phyloP scores from a whole-genome alignment of 1,284 basidiomycete genomes.

The Taiwanofungus camphoratus region DNA sequence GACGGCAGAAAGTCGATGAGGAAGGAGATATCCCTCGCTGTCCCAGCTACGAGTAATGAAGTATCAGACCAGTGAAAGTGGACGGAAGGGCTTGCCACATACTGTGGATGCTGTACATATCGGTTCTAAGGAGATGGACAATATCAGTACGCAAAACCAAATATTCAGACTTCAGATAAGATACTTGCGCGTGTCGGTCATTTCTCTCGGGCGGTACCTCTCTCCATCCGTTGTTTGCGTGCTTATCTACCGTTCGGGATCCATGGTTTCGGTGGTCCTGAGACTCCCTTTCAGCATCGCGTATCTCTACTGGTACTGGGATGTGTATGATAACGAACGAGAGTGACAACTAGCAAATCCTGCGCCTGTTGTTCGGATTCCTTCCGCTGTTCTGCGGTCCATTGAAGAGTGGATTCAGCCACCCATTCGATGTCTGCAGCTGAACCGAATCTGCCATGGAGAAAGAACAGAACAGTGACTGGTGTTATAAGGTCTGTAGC shows the following conservation, averaged over 20 bases:
- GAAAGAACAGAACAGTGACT: slow-evolving; percentile 48
- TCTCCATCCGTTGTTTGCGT: slow-evolving; percentile 55
- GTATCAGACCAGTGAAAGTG: neutral
- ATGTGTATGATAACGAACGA: slow-evolving; percentile 34
- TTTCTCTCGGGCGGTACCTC: slow-evolving; percentile 43
- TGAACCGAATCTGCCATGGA: slow-evolving; percentile 49
- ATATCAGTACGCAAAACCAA: too few relatives aligned
- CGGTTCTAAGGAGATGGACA: too few relatives aligned
- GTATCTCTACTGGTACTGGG: neutral
- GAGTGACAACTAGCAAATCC: slow-evolving; percentile 51
- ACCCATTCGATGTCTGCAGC: slow-evolving; percentile 25
- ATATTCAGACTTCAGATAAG: too few relatives aligned
- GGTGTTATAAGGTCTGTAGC: slow-evolving; percentile 23
- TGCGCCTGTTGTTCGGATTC: slow-evolving; percentile 18
- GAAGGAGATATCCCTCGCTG: slow-evolving; percentile 72
- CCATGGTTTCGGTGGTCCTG: slow-evolving; percentile 84
- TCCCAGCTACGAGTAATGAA: slow-evolving; percentile 46
- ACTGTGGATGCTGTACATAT: slow-evolving; percentile 74
- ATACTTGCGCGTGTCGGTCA: slow-evolving; percentile 57
- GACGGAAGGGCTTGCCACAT: slow-evolving; percentile 14
- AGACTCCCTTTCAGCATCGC: neutral
- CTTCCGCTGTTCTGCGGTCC: slow-evolving; percentile 21
- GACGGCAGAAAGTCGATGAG: slow-evolving; percentile 77
- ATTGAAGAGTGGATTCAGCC: slow-evolving; percentile 25
- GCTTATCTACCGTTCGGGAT: slow-evolving; percentile 42